Percentiles rank a stretch among this genome's conserved stretches.
Conservation (phyloP, 2,329 filamentous ascomycete species). For the Clathrospora elynae region DNA sequence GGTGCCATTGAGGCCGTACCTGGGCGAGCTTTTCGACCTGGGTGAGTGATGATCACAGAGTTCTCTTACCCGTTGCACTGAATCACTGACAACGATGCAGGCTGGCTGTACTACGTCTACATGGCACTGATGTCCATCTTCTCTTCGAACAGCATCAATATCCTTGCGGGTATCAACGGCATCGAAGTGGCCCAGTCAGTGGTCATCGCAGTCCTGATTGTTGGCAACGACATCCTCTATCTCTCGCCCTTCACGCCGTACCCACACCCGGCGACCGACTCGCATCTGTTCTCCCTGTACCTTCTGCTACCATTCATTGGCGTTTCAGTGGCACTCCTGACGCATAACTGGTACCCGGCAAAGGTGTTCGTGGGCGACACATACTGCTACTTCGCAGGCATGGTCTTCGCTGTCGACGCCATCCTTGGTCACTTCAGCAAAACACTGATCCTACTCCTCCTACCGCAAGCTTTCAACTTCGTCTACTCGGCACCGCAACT, state of each 20-base stretch:
- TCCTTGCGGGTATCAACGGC: slow-evolving; percentile 98
- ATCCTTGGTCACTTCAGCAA: slow-evolving; percentile 98
- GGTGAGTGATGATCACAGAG: slow-evolving; percentile 49
- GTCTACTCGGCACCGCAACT: slow-evolving; percentile 90
- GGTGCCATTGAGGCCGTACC: slow-evolving; percentile 78
- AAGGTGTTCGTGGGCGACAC: slow-evolving; percentile 97
- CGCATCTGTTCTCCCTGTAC: slow-evolving; percentile 94
- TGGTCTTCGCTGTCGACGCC: slow-evolving; percentile 97
- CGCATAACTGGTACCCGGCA: slow-evolving; percentile 95
- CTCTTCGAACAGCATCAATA: slow-evolving; percentile 98
- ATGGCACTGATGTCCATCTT: slow-evolving; percentile 98
- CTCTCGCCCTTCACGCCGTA: slow-evolving; percentile 73
- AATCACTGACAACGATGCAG: slow-evolving; percentile 33
- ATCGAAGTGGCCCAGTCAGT: slow-evolving; percentile 95
- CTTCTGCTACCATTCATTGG: slow-evolving; percentile 92
- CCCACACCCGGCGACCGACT: slow-evolving; percentile 92
- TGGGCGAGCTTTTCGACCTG: slow-evolving; percentile 85
- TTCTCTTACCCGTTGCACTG: neutral
- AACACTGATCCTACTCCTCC: slow-evolving; percentile 85
- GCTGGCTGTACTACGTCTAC: slow-evolving; percentile 82
- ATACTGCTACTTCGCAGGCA: slow-evolving; percentile 99
- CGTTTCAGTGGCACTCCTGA: slow-evolving; percentile 82
- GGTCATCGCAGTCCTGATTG: slow-evolving; percentile 82
- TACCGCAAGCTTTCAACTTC: slow-evolving; percentile 97
- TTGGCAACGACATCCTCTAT: slow-evolving; percentile 87